Conservation (phyloP, 129 eudicot species). For the Lactuca sativa region DNA sequence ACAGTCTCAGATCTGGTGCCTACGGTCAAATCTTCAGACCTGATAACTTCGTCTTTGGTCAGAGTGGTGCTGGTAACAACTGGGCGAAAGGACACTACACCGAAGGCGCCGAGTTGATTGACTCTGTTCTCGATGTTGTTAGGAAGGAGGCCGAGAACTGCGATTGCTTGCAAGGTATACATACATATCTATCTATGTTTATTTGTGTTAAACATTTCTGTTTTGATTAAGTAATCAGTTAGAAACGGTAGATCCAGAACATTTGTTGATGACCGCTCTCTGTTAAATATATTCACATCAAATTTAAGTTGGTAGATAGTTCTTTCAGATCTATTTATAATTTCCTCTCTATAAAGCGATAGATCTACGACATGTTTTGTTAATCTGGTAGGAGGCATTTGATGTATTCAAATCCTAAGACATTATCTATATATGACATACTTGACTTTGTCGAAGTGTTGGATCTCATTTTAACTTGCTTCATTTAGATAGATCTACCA, state of each 20-base stretch:
- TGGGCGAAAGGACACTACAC: conserved; percentile 68
- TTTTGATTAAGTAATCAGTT: conserved; percentile 1
- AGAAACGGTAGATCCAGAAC: conserved; percentile 14
- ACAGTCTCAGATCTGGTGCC: conserved; percentile 50
- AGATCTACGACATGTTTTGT: conserved; percentile 5
- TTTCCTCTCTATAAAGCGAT: background rate
- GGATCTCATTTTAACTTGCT: background rate
- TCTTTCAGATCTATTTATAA: background rate
- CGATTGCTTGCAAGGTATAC: conserved; percentile 55
- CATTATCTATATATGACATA: background rate
- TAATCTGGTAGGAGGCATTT: background rate
- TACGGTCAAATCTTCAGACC: conserved; percentile 50
- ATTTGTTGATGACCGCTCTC: background rate
- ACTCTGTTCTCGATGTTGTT: conserved; percentile 60
- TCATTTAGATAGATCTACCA: background rate
- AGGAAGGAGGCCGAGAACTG: conserved; percentile 59
- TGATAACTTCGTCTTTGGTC: conserved; percentile 53
- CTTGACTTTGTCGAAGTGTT: background rate
- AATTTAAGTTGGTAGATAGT: background rate
- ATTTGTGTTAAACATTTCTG: background rate
- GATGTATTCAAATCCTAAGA: background rate
- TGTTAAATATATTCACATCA: background rate
- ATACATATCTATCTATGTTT: background rate
- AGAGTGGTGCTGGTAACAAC: conserved; percentile 60
- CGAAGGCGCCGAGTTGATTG: conserved; percentile 63